Conservation (phyloP, 176 grass and related monocot species). For the Oryza nivara region DNA sequence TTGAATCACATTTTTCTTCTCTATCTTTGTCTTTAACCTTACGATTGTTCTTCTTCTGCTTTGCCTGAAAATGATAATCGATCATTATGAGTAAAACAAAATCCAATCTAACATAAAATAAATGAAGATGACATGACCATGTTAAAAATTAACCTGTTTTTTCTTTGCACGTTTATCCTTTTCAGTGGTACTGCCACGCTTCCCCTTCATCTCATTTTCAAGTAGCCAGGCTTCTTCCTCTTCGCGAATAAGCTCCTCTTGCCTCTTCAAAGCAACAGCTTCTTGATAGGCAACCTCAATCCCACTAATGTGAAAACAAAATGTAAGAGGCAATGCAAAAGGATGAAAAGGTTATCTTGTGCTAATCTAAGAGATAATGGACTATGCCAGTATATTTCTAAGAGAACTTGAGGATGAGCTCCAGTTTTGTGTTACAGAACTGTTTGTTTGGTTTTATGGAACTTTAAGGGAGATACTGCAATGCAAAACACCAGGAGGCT, state of each 20-base stretch:
- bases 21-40: conserved; percentile 79
- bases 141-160: conserved; percentile 73
- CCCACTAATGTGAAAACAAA: conserved; percentile 61
- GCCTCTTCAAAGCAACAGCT: conserved; percentile 93
- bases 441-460: background rate
- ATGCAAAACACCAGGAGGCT: background rate
- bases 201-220: conserved; percentile 78
- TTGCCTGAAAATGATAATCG: conserved; percentile 53
- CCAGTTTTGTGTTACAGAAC: conserved; percentile 17
- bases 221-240: conserved; percentile 82
- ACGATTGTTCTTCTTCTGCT: conserved; percentile 80
- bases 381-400: conserved; percentile 30
- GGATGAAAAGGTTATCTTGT: conserved; percentile 8
- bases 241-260: conserved; percentile 97
- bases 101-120: conserved; percentile 2
- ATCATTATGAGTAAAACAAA: conserved; percentile 20
- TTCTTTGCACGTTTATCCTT: conserved; percentile 96
- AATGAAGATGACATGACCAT: background rate
- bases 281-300: conserved; percentile 91
- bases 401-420: conserved; percentile 12
- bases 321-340: conserved; percentile 33
- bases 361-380: conserved; percentile 10
- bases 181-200: conserved; percentile 54
- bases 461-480: conserved; percentile 5
- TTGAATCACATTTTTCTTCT: conserved; percentile 59